These are phyloP conservation scores for Eutrema japonicum DNA, from an alignment of 345 rosid genomes.

Conservation along the genomic window DNA sequence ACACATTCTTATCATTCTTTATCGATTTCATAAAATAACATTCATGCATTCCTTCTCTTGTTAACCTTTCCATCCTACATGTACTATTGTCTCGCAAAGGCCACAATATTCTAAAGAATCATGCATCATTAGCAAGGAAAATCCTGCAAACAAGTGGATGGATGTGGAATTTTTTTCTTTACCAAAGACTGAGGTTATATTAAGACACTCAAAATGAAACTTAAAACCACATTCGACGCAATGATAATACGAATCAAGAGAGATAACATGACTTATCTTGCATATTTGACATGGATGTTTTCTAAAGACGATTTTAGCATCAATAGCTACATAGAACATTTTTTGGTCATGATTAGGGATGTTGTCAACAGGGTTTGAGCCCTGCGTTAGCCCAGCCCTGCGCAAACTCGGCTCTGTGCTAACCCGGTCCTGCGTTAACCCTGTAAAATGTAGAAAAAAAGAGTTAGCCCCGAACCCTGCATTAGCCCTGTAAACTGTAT, in stretches of 20 bases:
- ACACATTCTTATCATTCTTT: too few species aligned
- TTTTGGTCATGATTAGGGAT: slow-evolving; percentile 1
- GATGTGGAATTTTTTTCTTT: neutral
- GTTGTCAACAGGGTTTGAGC: too few species aligned
- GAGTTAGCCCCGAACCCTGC: too few species aligned
- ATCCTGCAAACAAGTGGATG: slow-evolving; percentile 8
- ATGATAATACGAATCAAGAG: neutral
- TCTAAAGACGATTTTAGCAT: neutral
- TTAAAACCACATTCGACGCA: slow-evolving; percentile 13
- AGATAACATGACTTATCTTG: neutral
- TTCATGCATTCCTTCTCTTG: too few species aligned
- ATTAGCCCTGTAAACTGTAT: too few species aligned
- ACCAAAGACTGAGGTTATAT: neutral
- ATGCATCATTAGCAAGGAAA: neutral
- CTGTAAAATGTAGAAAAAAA: too few species aligned
- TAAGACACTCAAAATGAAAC: slow-evolving; percentile 28
- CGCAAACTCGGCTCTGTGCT: too few species aligned
- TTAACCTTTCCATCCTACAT: neutral
- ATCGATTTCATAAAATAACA: too few species aligned
- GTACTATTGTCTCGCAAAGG: slow-evolving; percentile 20
- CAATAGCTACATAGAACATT: neutral
- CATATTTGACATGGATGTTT: neutral
- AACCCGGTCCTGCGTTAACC: too few species aligned
- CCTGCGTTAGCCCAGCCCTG: too few species aligned
- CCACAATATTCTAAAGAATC: slow-evolving; percentile 26